Evolutionary conservation across 192 early-diverging fungal genomes (phyloP).

Genomic region (Bifiguratus adelaidae): DNA sequence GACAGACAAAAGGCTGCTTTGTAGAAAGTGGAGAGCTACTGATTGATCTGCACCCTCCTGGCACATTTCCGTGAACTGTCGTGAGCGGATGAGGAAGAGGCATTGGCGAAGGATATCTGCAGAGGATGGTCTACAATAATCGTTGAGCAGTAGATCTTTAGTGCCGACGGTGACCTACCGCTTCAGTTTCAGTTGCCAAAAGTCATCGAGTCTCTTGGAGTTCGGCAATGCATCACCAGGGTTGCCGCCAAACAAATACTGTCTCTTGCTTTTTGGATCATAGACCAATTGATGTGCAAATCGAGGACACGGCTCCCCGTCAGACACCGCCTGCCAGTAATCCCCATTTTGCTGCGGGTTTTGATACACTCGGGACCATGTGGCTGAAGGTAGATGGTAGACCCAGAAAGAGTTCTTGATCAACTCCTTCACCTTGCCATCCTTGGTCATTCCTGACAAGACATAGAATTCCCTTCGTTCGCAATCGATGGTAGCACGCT

Average conservation of each 20-base stretch:
- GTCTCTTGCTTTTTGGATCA: slow-evolving; percentile 50
- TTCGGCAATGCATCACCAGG: slow-evolving; percentile 55
- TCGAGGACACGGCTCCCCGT: slow-evolving; percentile 65
- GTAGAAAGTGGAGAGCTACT: slow-evolving; percentile 68
- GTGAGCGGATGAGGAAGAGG: slow-evolving; percentile 68
- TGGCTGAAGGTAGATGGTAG: slow-evolving; percentile 36
- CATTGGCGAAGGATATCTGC: slow-evolving; percentile 61
- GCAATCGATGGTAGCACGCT: slow-evolving; percentile 72
- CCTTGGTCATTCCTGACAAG: slow-evolving; percentile 58
- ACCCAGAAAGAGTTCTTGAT: slow-evolving; percentile 76
- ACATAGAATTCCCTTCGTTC: slow-evolving; percentile 79
- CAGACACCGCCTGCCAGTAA: slow-evolving; percentile 6
- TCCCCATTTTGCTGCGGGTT: slow-evolving; percentile 27
- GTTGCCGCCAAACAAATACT: slow-evolving; percentile 94
- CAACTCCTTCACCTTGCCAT: slow-evolving; percentile 47
- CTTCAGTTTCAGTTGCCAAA: slow-evolving; percentile 65
- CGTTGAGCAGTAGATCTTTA: neutral
- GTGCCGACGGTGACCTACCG: slow-evolving; percentile 36
- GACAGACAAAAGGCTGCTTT: slow-evolving; percentile 53
- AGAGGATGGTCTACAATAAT: slow-evolving; percentile 38
- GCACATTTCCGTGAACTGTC: slow-evolving; percentile 78
- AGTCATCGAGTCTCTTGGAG: slow-evolving; percentile 66
- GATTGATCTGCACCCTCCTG: slow-evolving; percentile 13
- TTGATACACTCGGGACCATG: slow-evolving; percentile 62
- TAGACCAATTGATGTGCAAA: slow-evolving; percentile 92